phyloP scores from a whole-genome alignment of 495 filamentous ascomycete genomes.

The Oidiodendron maius region DNA sequence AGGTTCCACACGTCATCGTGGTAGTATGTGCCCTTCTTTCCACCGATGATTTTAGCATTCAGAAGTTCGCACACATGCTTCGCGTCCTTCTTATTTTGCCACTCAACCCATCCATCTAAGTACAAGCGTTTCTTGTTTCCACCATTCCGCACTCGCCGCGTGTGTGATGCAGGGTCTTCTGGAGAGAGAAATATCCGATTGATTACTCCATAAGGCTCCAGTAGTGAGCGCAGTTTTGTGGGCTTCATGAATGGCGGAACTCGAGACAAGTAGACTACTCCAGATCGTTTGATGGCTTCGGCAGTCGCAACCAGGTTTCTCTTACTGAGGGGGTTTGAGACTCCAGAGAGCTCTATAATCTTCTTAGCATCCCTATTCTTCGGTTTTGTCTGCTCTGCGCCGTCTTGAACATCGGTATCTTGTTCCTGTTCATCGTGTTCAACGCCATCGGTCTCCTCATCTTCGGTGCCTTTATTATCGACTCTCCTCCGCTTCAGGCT shows the following conservation, averaged over 20 bases:
- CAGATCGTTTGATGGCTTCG: conserved; percentile 55
- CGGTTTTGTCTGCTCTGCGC: not conserved
- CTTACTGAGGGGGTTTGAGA: conserved; percentile 45
- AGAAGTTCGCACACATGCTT: conserved; percentile 79
- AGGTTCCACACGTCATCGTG: conserved; percentile 85
- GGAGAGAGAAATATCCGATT: conserved; percentile 85
- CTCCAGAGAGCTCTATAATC: conserved; percentile 32
- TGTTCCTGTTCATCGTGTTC: conserved; percentile 22
- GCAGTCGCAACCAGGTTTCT: conserved; percentile 55
- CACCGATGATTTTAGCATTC: conserved; percentile 77
- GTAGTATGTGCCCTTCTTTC: conserved; percentile 84
- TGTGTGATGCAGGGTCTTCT: conserved; percentile 58
- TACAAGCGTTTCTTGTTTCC: conserved; percentile 86
- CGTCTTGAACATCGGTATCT: conserved; percentile 13
- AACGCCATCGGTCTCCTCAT: conserved; percentile 36
- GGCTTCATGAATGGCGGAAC: conserved; percentile 96
- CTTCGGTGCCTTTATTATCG: conserved; percentile 30
- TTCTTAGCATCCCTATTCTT: conserved; percentile 20
- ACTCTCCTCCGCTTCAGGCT: conserved; percentile 63
- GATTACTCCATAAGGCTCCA: conserved; percentile 73
- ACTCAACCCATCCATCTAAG: conserved; percentile 94
- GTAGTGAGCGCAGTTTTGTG: conserved; percentile 65
- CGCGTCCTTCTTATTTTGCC: conserved; percentile 61
- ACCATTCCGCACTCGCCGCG: conserved; percentile 54
- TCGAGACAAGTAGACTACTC: conserved; percentile 84